phyloP scores from a whole-genome alignment of 306 rosid species.

The Begonia loranthoides region DNA sequence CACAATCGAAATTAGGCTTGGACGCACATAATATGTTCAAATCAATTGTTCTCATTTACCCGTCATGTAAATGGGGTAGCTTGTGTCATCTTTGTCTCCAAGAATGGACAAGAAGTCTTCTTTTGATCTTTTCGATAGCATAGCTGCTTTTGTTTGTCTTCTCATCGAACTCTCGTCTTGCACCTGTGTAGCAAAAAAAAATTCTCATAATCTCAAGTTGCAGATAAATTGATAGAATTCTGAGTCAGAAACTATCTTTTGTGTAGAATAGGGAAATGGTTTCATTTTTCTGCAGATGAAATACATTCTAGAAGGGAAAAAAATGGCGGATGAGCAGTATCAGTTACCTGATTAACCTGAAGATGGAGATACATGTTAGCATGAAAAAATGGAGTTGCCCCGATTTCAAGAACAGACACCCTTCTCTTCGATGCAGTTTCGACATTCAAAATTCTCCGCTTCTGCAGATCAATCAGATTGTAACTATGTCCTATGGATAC shows the following conservation, averaged over 20 bases:
- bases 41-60: constrained; percentile 25
- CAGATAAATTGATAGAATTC: neutral
- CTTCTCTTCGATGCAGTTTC: constrained; percentile 68
- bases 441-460: constrained; percentile 44
- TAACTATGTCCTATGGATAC: constrained; percentile 50
- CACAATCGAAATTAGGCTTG: neutral
- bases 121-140: constrained; percentile 34
- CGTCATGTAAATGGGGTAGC: constrained; percentile 62
- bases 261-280: too few relatives aligned
- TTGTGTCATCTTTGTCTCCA: constrained; percentile 40
- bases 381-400: constrained; percentile 51
- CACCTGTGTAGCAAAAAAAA: constrained; percentile 24
- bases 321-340: neutral
- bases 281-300: too few relatives aligned
- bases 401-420: constrained; percentile 42
- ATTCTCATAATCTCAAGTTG: neutral
- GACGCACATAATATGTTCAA: neutral
- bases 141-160: constrained; percentile 50
- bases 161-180: constrained; percentile 54
- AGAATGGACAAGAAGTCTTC: constrained; percentile 41
- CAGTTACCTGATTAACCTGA: constrained; percentile 45
- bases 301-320: neutral
- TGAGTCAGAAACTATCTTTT: neutral
- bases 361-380: constrained; percentile 76
- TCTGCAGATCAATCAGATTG: constrained; percentile 51